Evolutionary conservation across 257 asterid genomes (phyloP), one percentile per base, ranked within the genome.

Genomic region (Solanum pinnatisectum): DNA sequence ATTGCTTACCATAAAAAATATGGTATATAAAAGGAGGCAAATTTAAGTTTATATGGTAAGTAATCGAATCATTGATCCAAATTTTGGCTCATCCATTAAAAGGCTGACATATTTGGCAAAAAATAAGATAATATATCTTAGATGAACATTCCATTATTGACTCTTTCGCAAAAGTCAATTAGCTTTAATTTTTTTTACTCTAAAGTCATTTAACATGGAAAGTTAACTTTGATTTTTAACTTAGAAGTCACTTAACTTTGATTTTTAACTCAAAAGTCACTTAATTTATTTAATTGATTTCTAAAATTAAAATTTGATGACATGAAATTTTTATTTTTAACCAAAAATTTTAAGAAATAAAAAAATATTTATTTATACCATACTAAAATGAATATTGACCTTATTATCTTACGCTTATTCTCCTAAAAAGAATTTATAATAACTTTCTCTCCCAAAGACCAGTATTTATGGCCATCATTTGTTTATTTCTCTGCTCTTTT

Each of bases 381-480:
- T 15, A 49, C 22, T 49, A 49, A 49, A 16, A 49, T 5, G 2
- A 49, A 5, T 56, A 56, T 20, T 56, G 10, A 56, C 65, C 11
- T 18, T 6, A 18, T 56, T 20, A 56, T 20, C 20, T 56, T 56
- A 56, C 10, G 23, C 23, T 1, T 56, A 56, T 56, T 7, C n/a
- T 56, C 63, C 63, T 52, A 56, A 56, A 8, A 56, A 20, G 10
- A 56, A 20, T 56, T 56, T 56, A 56, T 56, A 16, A 18, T 56
- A 56, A 56, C 15, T 30, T 79, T 87, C 20, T 33, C 87, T 85
- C 88, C 32, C 60, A 88, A 67, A 81, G n/a, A 65, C 86, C 89
- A 88, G 89, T 91, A 93, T 93, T 92, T 92, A 93, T 89, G 74
- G 87, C 63, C 91, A 49, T 83, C 67, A 65, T 37, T 16, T 81